Percentiles rank a stretch among this genome's conserved stretches.
Evolutionary conservation across 306 rosid genomes (phyloP).

Genomic region (Cercis canadensis): DNA sequence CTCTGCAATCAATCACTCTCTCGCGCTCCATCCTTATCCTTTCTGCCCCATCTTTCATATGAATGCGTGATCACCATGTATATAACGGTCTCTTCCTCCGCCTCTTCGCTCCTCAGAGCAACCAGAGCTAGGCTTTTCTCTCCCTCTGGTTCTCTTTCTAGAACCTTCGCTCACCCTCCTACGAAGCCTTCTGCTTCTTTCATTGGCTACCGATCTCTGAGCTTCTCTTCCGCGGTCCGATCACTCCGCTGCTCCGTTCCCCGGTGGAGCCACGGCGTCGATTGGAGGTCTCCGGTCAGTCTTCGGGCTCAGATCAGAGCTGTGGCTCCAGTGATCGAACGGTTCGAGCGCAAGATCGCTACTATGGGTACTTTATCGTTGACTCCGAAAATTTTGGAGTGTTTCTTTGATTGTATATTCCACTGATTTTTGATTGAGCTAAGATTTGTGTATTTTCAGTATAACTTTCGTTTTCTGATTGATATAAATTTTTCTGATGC

Average conservation of each 20-base stretch:
- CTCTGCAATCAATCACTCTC: not conserved
- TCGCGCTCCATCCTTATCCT: not conserved
- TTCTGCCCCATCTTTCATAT: not conserved
- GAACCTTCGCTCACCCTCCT: conserved; percentile 48
- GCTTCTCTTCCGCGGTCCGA: conserved; percentile 47
- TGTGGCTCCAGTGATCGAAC: conserved; percentile 72
- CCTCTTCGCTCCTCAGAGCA: conserved; percentile 68
- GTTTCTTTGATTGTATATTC: not conserved
- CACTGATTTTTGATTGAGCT: not conserved
- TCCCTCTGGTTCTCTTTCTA: conserved; percentile 46
- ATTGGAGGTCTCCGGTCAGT: conserved; percentile 68
- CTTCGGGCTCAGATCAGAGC: conserved; percentile 91
- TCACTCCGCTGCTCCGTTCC: conserved; percentile 44
- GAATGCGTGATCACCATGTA: conserved; percentile 68
- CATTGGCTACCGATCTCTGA: conserved; percentile 43
- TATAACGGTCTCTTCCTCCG: conserved; percentile 56
- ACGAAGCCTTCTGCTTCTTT: conserved; percentile 30
- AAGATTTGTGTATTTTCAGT: not conserved
- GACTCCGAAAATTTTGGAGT: conserved; percentile 39
- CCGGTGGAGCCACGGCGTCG: conserved; percentile 79
- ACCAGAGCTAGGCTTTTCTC: conserved; percentile 55
- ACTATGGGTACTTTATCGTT: conserved; percentile 59
- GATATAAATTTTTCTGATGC: not conserved
- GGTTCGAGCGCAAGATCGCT: conserved; percentile 75
- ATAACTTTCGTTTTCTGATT: not conserved